These are phyloP conservation scores for Pseudocercospora fijiensis DNA, from an alignment of 2,329 filamentous ascomycete genomes.

Conservation along the genomic window DNA sequence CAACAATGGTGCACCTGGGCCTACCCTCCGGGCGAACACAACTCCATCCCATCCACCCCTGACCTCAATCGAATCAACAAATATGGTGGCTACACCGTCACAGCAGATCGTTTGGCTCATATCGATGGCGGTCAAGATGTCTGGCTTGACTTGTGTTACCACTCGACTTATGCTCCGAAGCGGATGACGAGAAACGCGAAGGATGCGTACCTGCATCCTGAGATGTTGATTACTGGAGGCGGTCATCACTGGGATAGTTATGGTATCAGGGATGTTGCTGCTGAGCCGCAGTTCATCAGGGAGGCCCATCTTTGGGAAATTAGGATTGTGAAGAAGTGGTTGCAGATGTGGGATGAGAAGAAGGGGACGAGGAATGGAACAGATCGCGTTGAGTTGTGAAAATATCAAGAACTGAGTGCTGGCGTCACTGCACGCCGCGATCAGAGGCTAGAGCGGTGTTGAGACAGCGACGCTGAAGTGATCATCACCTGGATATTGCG, in stretches of 20 bases:
- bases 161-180: slow-evolving; percentile 45
- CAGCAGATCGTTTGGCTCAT: slow-evolving; percentile 50
- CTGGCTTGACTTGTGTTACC: slow-evolving; percentile 55
- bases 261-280: slow-evolving; percentile 57
- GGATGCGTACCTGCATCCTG: slow-evolving; percentile 47
- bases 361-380: slow-evolving; percentile 4
- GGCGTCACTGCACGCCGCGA: too few relatives aligned
- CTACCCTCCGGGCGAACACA: slow-evolving; percentile 50
- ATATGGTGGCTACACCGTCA: slow-evolving; percentile 51
- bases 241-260: slow-evolving; percentile 48
- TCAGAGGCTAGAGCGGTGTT: too few relatives aligned
- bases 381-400: background rate
- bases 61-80: slow-evolving; percentile 46
- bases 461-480: too few relatives aligned
- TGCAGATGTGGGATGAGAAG: slow-evolving; percentile 42
- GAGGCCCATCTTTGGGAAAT: slow-evolving; percentile 61
- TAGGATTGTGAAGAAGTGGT: slow-evolving; percentile 65
- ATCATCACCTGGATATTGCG: too few relatives aligned
- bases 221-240: slow-evolving; percentile 51
- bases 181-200: slow-evolving; percentile 19
- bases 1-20: slow-evolving; percentile 59
- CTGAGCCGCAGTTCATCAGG: slow-evolving; percentile 56
- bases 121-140: slow-evolving; percentile 56
- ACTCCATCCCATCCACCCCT: slow-evolving; percentile 47
- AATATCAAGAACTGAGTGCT: background rate